Evolutionary conservation across 2,329 filamentous ascomycete species (phyloP), one percentile per base, ranked within the genome.

Genomic region (Diaporthe batatas): DNA sequence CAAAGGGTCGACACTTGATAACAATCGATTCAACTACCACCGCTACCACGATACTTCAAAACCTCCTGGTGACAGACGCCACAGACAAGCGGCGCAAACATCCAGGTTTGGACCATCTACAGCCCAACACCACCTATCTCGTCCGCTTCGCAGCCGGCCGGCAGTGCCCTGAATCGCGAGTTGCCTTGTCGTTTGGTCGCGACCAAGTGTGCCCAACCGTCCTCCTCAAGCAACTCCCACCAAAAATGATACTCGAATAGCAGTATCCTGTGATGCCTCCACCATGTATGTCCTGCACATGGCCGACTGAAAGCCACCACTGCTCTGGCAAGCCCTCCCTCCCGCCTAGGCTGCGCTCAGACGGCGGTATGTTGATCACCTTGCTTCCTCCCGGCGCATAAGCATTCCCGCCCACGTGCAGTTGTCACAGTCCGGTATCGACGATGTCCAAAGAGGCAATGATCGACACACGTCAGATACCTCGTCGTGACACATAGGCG

Each of bases 211-310:
- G 49, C 25, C 42, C 39, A 65, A 25, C 25, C 18, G 29, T 55
- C 42, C 16, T 34, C 51, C 16, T 34, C 51, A 53, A 57, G 23
- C 18, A 42, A 32, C 49, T 49, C 21, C n/a, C 42, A 71, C 51
- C 68, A 71, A 73, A 51, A 44, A 34, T 59, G 68, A 64, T 67
- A 65, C 72, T 51, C 32, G 34, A 57, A 44, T 34, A 54, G 51
- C 29, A 54, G 68, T 73, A 73, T 73, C 72, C 72, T 73, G 51
- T 73, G 55, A 39, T 51, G 29, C 36, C 51, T 57, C 42, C 29
- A 8, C 44, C 39, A 55, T 53, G 51, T 58, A 55, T 53, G 58
- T 44, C 44, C 51, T 73, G 23, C 58, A 25, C 23, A 32, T 55
- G 72, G 53, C 57, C 12, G 42, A 34, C 21, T 18, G 65, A n/a